phyloP scores from a whole-genome alignment of 176 grass and related monocot genomes.

The Zea mays region Zm-B73-REFERENCE-NAM-5.0 NC_050096.1:52397001-52397500 shows the following conservation, averaged over 20 bases:
- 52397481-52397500: constrained; percentile 36
- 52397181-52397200: not conserved
- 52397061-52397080: not conserved
- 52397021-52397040: not conserved
- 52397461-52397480: constrained; percentile 40
- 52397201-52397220: not conserved
- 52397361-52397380: constrained; percentile 53
- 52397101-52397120: too few relatives aligned
- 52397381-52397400: constrained; percentile 17
- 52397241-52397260: not conserved
- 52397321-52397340: constrained; percentile 15
- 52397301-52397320: constrained; percentile 47
- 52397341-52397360: constrained; percentile 36
- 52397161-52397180: not conserved
- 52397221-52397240: not conserved
- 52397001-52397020: not conserved
- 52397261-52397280: not conserved
- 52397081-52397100: too few relatives aligned
- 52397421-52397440: constrained; percentile 40
- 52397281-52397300: constrained; percentile 34
- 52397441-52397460: constrained; percentile 30
- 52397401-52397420: constrained; percentile 41
- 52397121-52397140: too few relatives aligned
- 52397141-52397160: too few relatives aligned
- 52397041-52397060: too few relatives aligned